Evolutionary conservation across 2,329 filamentous ascomycete species (phyloP).

Genomic region (Colletotrichum tropicale): DNA sequence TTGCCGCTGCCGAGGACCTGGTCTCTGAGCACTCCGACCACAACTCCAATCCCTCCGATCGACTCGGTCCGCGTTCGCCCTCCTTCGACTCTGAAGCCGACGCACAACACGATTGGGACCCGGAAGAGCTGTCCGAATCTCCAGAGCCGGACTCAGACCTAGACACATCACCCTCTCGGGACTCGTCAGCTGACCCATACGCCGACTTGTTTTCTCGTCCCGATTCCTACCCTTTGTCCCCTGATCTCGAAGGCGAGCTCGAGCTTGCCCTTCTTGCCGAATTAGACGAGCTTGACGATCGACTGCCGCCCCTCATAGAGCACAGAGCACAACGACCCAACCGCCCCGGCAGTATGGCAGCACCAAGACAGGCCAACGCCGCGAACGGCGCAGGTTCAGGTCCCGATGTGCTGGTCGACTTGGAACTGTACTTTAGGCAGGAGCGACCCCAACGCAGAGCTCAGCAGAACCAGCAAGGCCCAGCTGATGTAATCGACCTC

Average conservation of each 20-base stretch:
- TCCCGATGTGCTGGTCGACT: constrained; percentile 29
- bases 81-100: constrained; percentile 9
- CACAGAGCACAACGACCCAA: not conserved
- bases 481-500: constrained; percentile 49
- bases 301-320: not conserved
- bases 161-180: not conserved
- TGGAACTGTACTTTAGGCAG: constrained; percentile 24
- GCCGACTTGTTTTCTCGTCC: not conserved
- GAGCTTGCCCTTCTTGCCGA: constrained; percentile 17
- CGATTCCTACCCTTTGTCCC: constrained; percentile 8
- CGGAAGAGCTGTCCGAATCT: not conserved
- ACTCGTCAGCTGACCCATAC: not conserved
- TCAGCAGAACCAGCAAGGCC: not conserved
- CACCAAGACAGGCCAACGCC: not conserved
- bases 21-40: not conserved
- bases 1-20: not conserved
- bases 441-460: not conserved
- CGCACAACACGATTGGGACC: not conserved
- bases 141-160: not conserved
- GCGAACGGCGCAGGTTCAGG: not conserved
- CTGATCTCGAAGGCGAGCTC: constrained; percentile 12
- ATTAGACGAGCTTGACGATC: not conserved
- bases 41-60: not conserved
- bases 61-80: not conserved
- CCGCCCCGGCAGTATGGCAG: not conserved